These are phyloP conservation scores for Pleurotus sapidus DNA, from an alignment of 768 basidiomycete genomes.

Conservation along the genomic window DNA sequence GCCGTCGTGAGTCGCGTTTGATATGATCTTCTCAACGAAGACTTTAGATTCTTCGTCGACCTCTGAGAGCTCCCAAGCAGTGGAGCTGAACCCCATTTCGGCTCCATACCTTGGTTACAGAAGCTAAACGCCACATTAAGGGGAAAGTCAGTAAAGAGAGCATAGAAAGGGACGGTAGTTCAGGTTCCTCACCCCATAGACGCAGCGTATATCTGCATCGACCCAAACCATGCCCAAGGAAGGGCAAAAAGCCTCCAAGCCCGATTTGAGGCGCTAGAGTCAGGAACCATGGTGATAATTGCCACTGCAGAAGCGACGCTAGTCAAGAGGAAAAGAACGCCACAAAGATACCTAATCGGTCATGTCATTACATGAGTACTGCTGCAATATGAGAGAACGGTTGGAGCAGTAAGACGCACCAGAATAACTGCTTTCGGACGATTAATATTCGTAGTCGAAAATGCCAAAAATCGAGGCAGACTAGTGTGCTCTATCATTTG, in stretches of 20 bases:
- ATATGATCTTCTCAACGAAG: conserved; percentile 16
- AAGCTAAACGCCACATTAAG: conserved; percentile 18
- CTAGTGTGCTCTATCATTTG: conserved; percentile 23
- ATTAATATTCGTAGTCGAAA: conserved; percentile 31
- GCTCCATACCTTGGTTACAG: conserved; percentile 30
- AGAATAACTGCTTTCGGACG: conserved; percentile 30
- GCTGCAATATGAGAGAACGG: not conserved
- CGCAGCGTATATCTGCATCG: conserved; percentile 29
- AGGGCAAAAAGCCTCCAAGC: conserved; percentile 31
- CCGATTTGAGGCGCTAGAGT: conserved; percentile 18
- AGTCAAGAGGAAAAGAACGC: conserved; percentile 20
- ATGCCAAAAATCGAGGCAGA: conserved; percentile 29
- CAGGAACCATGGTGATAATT: conserved; percentile 23
- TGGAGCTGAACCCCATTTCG: conserved; percentile 32
- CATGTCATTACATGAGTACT: not conserved
- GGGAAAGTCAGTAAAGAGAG: not conserved
- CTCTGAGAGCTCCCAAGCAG: conserved; percentile 35
- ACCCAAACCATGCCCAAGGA: conserved; percentile 24
- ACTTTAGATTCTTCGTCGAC: conserved; percentile 22
- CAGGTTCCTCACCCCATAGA: conserved; percentile 25
- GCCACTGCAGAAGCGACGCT: conserved; percentile 23
- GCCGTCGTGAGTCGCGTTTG: not conserved
- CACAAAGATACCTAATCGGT: conserved; percentile 25
- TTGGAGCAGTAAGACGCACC: conserved; percentile 17
- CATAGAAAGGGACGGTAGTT: not conserved